Evolutionary conservation across 768 basidiomycete genomes (phyloP).

Genomic region (Gloeopeniophorella convolvens): DNA sequence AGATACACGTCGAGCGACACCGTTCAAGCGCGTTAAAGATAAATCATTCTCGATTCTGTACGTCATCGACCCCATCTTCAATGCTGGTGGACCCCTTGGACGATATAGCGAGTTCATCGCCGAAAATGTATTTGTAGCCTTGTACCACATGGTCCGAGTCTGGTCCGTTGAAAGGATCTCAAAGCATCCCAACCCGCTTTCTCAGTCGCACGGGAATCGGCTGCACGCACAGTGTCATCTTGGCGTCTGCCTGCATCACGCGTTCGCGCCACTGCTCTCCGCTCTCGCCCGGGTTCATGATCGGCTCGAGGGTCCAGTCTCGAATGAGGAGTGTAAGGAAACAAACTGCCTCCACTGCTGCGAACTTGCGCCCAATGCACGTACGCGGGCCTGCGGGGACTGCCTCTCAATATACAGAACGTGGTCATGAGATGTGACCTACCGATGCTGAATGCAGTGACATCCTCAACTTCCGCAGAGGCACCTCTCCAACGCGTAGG

Average conservation of each 20-base stretch:
- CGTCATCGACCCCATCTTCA: too few species aligned
- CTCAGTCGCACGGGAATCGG: slow-evolving; percentile 6
- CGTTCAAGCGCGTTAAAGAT: too few species aligned
- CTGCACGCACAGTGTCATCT: slow-evolving; percentile 4
- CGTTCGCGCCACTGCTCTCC: slow-evolving; percentile 17
- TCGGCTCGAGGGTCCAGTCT: slow-evolving; percentile 47
- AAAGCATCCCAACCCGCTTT: neutral
- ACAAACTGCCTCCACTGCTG: slow-evolving; percentile 43
- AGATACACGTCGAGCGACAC: too few species aligned
- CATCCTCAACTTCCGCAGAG: slow-evolving; percentile 10
- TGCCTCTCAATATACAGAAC: neutral
- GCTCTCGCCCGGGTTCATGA: slow-evolving; percentile 35
- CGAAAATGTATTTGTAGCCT: too few species aligned
- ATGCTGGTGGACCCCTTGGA: too few species aligned
- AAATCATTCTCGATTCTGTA: too few species aligned
- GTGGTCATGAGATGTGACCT: neutral
- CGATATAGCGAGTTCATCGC: too few species aligned
- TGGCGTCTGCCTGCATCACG: slow-evolving; percentile 4
- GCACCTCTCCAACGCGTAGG: slow-evolving; percentile 35
- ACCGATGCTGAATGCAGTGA: slow-evolving; percentile 21
- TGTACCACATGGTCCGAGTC: too few species aligned
- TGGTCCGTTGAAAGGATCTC: too few species aligned
- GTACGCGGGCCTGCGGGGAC: slow-evolving; percentile 36
- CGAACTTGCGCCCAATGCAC: slow-evolving; percentile 53
- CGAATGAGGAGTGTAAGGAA: slow-evolving; percentile 46